Percentiles rank a stretch among this genome's conserved stretches.
phyloP scores from a whole-genome alignment of 495 filamentous ascomycete species.

The Penicillium subrubescens region DNA sequence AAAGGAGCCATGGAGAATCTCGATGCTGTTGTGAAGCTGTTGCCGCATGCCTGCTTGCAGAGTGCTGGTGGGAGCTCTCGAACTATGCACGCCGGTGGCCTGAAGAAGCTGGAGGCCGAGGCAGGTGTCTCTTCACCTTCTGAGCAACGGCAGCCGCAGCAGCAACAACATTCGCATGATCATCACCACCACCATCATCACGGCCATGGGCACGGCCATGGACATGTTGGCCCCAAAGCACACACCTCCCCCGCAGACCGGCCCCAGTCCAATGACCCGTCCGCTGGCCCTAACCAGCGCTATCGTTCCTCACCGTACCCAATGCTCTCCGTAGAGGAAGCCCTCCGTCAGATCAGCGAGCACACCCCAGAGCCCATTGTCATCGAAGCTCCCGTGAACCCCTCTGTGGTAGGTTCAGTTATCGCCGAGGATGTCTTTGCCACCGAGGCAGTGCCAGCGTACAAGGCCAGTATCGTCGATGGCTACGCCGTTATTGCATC shows the following conservation, averaged over 20 bases:
- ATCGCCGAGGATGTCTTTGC: constrained; percentile 83
- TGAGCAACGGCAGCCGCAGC: constrained; percentile 21
- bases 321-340: constrained; percentile 84
- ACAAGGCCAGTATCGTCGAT: constrained; percentile 93
- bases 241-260: constrained; percentile 67
- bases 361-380: constrained; percentile 64
- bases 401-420: constrained; percentile 68
- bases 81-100: constrained; percentile 74
- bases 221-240: constrained; percentile 66
- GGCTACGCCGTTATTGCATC: constrained; percentile 78
- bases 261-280: constrained; percentile 78
- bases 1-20: constrained; percentile 98
- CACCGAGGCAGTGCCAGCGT: constrained; percentile 83
- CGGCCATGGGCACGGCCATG: constrained; percentile 60
- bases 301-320: constrained; percentile 88
- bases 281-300: constrained; percentile 72
- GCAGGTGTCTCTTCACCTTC: constrained; percentile 58
- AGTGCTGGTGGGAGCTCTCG: constrained; percentile 83
- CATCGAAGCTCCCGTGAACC: constrained; percentile 59
- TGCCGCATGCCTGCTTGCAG: constrained; percentile 93
- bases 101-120: constrained; percentile 81
- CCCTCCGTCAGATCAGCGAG: constrained; percentile 68
- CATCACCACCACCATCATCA: constrained; percentile 59
- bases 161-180: constrained; percentile 33
- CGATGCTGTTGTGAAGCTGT: constrained; percentile 80